A percentile compares a stretch with the other conserved stretches of the same genome.
These are phyloP conservation scores for Lentinula sp. DNA, from an alignment of 768 basidiomycete species.

Conservation along the genomic window DNA sequence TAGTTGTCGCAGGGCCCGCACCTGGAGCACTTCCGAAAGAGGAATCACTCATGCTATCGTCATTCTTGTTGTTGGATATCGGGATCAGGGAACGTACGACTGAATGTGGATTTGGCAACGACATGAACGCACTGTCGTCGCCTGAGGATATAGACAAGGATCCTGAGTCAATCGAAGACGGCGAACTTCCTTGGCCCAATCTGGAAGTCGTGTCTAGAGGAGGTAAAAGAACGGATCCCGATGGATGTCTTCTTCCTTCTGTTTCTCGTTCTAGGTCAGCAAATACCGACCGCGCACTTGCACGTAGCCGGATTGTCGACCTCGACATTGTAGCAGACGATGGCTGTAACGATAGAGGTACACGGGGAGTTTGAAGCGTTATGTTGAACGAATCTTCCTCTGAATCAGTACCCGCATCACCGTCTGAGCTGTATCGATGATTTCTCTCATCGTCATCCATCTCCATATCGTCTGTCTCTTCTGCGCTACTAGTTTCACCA, in stretches of 20 bases:
- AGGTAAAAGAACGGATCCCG: background rate
- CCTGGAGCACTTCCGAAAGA: conserved; percentile 4
- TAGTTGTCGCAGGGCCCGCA: background rate
- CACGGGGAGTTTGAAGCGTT: conserved; percentile 60
- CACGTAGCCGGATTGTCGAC: conserved; percentile 6
- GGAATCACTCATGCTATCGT: background rate
- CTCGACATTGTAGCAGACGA: background rate
- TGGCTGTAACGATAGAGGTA: conserved; percentile 12
- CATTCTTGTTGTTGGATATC: background rate
- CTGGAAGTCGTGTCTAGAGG: background rate
- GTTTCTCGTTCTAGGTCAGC: conserved; percentile 1
- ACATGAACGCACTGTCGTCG: background rate
- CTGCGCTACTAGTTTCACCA: background rate
- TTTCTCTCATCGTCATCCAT: conserved; percentile 15
- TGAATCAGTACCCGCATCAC: conserved; percentile 27
- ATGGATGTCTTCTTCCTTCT: background rate
- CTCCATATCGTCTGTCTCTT: conserved; percentile 12
- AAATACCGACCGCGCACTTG: conserved; percentile 5
- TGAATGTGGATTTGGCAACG: background rate
- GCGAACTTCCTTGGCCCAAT: conserved; percentile 1
- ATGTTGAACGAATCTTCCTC: conserved; percentile 63
- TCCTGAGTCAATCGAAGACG: conserved; percentile 4
- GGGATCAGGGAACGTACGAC: too few relatives aligned
- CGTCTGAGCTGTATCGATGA: conserved; percentile 22
- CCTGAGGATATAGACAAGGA: conserved; percentile 2